These are phyloP conservation scores for Zelonia costaricensis DNA, from an alignment of 208 protist genomes.

Conservation along the genomic window DNA sequence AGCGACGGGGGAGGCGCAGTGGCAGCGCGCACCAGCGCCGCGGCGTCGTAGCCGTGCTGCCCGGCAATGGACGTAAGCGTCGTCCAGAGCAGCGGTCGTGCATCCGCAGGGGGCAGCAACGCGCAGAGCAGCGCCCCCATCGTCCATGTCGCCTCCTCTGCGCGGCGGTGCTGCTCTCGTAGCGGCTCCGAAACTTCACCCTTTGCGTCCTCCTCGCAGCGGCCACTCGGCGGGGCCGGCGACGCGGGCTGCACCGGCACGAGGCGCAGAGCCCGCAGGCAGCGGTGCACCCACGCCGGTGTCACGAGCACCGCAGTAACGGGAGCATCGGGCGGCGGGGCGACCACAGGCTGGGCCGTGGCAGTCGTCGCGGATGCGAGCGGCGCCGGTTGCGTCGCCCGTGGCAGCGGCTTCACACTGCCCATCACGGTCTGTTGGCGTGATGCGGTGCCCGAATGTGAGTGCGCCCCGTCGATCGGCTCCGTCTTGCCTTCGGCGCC, in stretches of 20 bases:
- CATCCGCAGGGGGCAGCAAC: conserved; percentile 47
- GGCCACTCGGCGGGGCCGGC: not conserved
- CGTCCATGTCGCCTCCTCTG: conserved; percentile 8
- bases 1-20: not conserved
- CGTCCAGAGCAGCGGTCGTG: conserved; percentile 34
- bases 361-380: not conserved
- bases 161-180: not conserved
- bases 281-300: conserved; percentile 20
- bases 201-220: not conserved
- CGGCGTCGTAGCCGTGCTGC: conserved; percentile 33
- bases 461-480: too few relatives aligned
- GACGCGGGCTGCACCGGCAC: conserved; percentile 8
- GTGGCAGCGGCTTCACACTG: too few relatives aligned
- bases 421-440: too few relatives aligned
- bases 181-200: not conserved
- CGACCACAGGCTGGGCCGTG: too few relatives aligned
- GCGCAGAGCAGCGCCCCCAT: conserved; percentile 33
- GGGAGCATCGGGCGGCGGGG: not conserved
- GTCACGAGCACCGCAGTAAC: conserved; percentile 9
- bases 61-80: conserved; percentile 39
- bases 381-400: too few relatives aligned
- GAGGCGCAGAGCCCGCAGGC: conserved; percentile 30
- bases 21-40: conserved; percentile 8
- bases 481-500: too few relatives aligned
- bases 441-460: too few relatives aligned